A percentile compares a stretch with the other conserved stretches of the same genome.
Conservation (phyloP, 495 filamentous ascomycete genomes). For the Podospora pseudocomata region DNA sequence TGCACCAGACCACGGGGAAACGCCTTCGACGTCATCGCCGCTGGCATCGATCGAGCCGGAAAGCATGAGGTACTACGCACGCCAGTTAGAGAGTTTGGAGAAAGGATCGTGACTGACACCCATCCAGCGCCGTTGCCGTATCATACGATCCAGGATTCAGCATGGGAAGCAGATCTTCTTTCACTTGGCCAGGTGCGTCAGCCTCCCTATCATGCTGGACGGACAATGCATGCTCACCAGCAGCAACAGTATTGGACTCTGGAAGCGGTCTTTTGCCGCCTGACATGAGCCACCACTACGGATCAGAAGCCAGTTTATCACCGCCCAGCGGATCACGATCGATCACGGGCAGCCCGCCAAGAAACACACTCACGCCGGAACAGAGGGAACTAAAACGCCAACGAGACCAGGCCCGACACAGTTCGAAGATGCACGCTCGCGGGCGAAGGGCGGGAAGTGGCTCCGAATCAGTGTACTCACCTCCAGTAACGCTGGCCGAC, state of each 20-base stretch:
- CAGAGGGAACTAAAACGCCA: conserved; percentile 50
- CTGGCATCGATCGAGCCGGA: conserved; percentile 26
- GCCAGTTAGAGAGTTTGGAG: not conserved
- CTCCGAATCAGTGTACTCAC: conserved; percentile 41
- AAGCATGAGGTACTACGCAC: conserved; percentile 41
- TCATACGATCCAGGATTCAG: conserved; percentile 43
- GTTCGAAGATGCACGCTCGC: conserved; percentile 40
- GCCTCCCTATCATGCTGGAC: not conserved
- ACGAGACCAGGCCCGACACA: conserved; percentile 43
- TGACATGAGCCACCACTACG: conserved; percentile 35
- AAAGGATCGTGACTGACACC: conserved; percentile 13
- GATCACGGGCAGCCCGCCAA: conserved; percentile 45
- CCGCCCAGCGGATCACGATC: conserved; percentile 45
- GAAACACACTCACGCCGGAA: conserved; percentile 43
- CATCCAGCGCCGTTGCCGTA: conserved; percentile 42
- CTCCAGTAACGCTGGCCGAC: conserved; percentile 40
- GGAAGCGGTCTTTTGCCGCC: conserved; percentile 37
- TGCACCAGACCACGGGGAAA: conserved; percentile 27
- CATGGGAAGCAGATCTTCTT: conserved; percentile 45
- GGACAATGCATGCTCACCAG: conserved; percentile 16
- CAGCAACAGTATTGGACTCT: conserved; percentile 34
- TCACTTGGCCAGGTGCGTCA: conserved; percentile 41
- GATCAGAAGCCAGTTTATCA: conserved; percentile 43
- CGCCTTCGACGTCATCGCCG: conserved; percentile 30
- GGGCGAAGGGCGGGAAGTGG: conserved; percentile 40